Base-by-base conservation (phyloP, 805 yeast genomes). In the Candida lessepsii region DNA sequence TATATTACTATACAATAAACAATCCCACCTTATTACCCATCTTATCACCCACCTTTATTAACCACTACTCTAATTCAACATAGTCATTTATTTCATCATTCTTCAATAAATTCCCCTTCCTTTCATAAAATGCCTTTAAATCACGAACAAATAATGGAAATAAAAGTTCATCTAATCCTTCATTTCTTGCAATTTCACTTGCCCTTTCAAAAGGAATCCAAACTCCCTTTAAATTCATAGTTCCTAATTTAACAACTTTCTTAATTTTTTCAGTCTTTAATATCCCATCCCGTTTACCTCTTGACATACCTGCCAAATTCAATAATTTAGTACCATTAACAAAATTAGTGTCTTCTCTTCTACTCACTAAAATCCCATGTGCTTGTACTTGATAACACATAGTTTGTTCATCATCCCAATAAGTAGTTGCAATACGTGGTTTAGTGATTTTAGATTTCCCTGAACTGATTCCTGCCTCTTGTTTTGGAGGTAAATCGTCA, bases 171-270 rank as follows among this genome's bases (percentile, higher is more conserved):
- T 60, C 65, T 9, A 66, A 52, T 0, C 71, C 71, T 46, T 65
- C 70, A 46, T 66, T 66, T 21, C 71, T 44, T 6, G 71, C 71
- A 39, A 65, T 56, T 46, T 66, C 71, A 24, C 47, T 51, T 1
- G 71, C 71, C 30, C 70, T 48, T 3, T 61, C 66, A 42, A 65
- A 60, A 1, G 71, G 71, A 13, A 66, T 56, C 72, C 72, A 66
- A 1, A 66, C 67, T 6, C 72, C 72, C 40, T 66, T 66, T 37
- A 66, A 48, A 39, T 61, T 61, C 71, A 66, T 66, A 3, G 67
- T 51, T 0, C 72, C 72, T 5, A 57, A 57, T 46, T 63, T 61
- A 10, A 62, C 58, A 4, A 65, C 67, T 14, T 33, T 45, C 30
- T 60, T 54, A 5, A 42, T 44, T 39, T 56, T 61, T 40, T 66